phyloP scores from a whole-genome alignment of 495 filamentous ascomycete species.

The Trichoderma erinaceum region DNA sequence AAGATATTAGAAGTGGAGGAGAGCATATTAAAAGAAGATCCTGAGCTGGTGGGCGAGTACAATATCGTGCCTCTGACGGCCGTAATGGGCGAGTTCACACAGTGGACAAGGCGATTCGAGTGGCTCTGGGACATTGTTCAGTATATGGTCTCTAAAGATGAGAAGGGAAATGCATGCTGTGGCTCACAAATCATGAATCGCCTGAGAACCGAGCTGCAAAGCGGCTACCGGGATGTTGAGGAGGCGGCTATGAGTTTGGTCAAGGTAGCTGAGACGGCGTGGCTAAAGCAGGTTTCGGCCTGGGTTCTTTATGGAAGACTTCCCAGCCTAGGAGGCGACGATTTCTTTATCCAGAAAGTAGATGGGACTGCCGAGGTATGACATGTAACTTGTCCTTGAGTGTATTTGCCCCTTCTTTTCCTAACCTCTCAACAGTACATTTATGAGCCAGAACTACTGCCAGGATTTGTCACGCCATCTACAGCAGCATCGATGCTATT shows the following conservation, averaged over 20 bases:
- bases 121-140: conserved; percentile 73
- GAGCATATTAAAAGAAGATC: conserved; percentile 63
- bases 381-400: background rate
- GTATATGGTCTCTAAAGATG: conserved; percentile 49
- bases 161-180: conserved; percentile 32
- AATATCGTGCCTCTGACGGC: conserved; percentile 86
- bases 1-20: conserved; percentile 81
- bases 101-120: conserved; percentile 75
- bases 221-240: conserved; percentile 84
- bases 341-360: conserved; percentile 68
- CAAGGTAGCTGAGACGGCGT: conserved; percentile 76
- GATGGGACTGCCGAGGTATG: conserved; percentile 34
- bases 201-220: conserved; percentile 66
- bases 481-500: conserved; percentile 83
- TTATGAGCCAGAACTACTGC: conserved; percentile 49
- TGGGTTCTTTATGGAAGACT: conserved; percentile 87
- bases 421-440: conserved; percentile 28
- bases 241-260: conserved; percentile 62
- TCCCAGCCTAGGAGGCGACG: conserved; percentile 62
- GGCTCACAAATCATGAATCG: conserved; percentile 71
- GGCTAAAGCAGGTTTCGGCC: conserved; percentile 81
- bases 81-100: conserved; percentile 74
- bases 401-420: background rate
- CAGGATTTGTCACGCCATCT: conserved; percentile 66
- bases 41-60: conserved; percentile 74